Base-by-base conservation (phyloP, 2,329 filamentous ascomycete genomes). In the Fusarium odoratissimum region DNA sequence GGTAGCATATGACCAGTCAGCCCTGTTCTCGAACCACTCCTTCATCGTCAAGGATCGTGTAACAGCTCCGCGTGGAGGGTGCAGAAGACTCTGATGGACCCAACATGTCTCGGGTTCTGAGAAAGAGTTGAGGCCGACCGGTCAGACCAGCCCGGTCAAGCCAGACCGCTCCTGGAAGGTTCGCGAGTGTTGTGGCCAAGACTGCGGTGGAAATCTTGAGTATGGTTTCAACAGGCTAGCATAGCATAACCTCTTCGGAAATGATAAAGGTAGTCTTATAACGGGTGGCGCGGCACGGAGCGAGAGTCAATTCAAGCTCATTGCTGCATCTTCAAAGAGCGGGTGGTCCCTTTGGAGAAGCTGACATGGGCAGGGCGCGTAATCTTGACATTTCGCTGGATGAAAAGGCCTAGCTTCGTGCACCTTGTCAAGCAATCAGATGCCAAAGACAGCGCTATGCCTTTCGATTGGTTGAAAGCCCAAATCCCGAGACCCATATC, bases 351-450 rank as follows among this genome's bases (percentile, higher is more conserved):
- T 63, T 67, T 57, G 40, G 52, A 62, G 57, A 66, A 65, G 62
- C 60, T 73, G 73, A 71, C 73, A 83, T 81, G 74, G 80, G 73
- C 73, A 75, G 75, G 86, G 87, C 87, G 87, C 86, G 83, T 89
- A 89, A 85, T 82, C 78, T 81, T 82, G 81, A 81, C 81, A 83
- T 83, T 79, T 81, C 80, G 83, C 80, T 87, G 85, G 86, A 81
- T 80, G 79, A 80, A 75, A 69, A 76, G 79, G 74, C 75, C 78
- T 78, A 81, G 81, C 80, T 81, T 81, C 80, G 79, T 79, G 81
- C 79, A 75, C 76, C 77, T 76, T 75, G 79, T 83, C 76, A 82
- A 82, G 83, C 86, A 87, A 87, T 87, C 80, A 81, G 82, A 85
- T 77, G 80, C 76, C 79, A 82, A 81, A 80, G 79, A 76, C 71